These are phyloP conservation scores for Aethionema arabicum DNA, from an alignment of 345 rosid genomes.

Conservation along the genomic window DNA sequence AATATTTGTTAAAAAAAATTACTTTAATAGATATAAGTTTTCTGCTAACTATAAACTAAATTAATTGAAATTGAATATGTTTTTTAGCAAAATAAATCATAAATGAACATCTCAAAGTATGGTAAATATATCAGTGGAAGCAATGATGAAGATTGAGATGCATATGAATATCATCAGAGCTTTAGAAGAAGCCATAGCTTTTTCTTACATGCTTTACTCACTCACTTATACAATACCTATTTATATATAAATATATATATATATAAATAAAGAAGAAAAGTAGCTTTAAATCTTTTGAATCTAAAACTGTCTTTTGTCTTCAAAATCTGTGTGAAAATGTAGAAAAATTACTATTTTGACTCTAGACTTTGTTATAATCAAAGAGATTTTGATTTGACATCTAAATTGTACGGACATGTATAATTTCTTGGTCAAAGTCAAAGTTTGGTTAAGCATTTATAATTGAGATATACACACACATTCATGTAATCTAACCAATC, in stretches of 20 bases:
- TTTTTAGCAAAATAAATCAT: too few species aligned
- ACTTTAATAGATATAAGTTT: too few species aligned
- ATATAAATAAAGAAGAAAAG: not conserved
- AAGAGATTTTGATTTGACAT: conserved; percentile 15
- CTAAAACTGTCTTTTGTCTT: not conserved
- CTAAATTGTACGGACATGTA: conserved; percentile 24
- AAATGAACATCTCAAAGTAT: not conserved
- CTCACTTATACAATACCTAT: conserved; percentile 1
- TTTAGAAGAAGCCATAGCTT: conserved; percentile 30
- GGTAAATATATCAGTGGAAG: conserved; percentile 32
- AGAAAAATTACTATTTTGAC: conserved; percentile 34
- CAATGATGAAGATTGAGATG: conserved; percentile 30
- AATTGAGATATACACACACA: too few species aligned
- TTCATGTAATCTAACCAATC: too few species aligned
- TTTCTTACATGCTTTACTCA: not conserved
- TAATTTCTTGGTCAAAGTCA: too few species aligned
- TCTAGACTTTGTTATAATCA: conserved; percentile 14
- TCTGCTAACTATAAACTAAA: too few species aligned
- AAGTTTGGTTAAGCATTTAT: too few species aligned
- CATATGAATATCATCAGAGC: conserved; percentile 21
- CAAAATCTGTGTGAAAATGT: conserved; percentile 17
- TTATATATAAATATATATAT: not conserved
- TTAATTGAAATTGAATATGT: too few species aligned
- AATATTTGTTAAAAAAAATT: too few species aligned
- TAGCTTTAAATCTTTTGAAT: not conserved